These are phyloP conservation scores for Monosporascus sp. DNA, from an alignment of 2,329 filamentous ascomycete genomes.

Conservation along the genomic window DNA sequence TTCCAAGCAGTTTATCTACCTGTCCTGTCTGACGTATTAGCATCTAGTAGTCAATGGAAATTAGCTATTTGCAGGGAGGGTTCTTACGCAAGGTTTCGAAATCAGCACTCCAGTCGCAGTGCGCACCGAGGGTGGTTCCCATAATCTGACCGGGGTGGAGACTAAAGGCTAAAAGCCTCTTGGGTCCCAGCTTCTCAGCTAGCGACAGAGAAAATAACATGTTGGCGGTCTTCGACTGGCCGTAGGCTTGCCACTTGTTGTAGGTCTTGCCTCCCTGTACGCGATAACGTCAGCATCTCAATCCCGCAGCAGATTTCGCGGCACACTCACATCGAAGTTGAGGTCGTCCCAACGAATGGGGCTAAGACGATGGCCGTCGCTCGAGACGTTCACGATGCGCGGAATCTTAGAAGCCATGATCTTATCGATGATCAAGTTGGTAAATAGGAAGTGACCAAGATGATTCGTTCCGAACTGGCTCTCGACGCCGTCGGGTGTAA, in stretches of 20 bases:
- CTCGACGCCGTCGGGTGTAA: constrained; percentile 32
- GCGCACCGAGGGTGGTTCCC: not conserved
- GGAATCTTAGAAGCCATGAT: constrained; percentile 17
- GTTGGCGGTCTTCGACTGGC: constrained; percentile 33
- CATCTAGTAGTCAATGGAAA: no score
- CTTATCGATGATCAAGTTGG: constrained; percentile 29
- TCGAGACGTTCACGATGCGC: constrained; percentile 36
- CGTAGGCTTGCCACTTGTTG: constrained; percentile 28
- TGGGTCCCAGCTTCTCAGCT: constrained; percentile 11
- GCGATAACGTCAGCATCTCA: no score
- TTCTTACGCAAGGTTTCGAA: not conserved
- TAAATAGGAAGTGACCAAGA: constrained; percentile 32
- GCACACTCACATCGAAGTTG: constrained; percentile 25
- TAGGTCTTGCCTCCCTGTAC: constrained; percentile 15
- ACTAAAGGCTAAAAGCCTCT: constrained; percentile 22
- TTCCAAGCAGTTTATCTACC: no score
- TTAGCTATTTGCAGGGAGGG: no score
- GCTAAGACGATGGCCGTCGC: constrained; percentile 34
- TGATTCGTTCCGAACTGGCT: constrained; percentile 30
- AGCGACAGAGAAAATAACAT: constrained; percentile 19
- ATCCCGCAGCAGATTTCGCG: no score
- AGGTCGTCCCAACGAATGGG: constrained; percentile 36
- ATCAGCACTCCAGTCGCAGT: constrained; percentile 3
- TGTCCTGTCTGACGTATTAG: no score
- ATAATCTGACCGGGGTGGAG: constrained; percentile 24